Base-by-base conservation (phyloP, 768 basidiomycete species). In the Dacryopinax primogenitus region DNA sequence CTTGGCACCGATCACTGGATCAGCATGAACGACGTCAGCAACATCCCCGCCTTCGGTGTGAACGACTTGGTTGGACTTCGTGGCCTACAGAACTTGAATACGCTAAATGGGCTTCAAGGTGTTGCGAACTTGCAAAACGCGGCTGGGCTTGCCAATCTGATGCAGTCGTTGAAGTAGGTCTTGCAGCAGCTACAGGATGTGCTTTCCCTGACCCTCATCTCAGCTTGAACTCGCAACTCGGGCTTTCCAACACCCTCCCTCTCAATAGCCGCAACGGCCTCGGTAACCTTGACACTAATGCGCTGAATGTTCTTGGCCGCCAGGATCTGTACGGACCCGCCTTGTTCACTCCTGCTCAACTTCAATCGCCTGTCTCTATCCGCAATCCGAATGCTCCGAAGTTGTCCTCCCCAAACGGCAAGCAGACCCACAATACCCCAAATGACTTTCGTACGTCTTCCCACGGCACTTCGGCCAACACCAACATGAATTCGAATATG, bases 251-350 rank as follows among this genome's bases (percentile, higher is more conserved):
- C 30, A 23, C 23, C 3, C 26, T 58, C 13, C 51, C 51, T 13
- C 12, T 58, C 26, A 58, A 58, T 30, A 21, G 26, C 15, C 51
- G 51, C 30, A 32, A 32, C 15, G 51, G 13, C 13, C 51, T 58
- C 7, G 3, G 4, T 4, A 58, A 26, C 30, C 51, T 58, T 18
- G 51, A 58, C 30, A 6, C 26, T 3, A 58, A 58, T 21, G 51
- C 51, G 9, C 51, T 58, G 26, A 58, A 58, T 18, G 32, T 2
- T 6, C 26, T 58, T 30, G 23, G 26, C 18, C 51, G 51, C 32
- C 51, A 58, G 51, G 51, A 58, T 58, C 23, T 58, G 51, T 58
- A 58, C 26, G 51, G 51, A 4, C 51, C 51, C 51, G 51, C 51
- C 3, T 21, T 58, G 4, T 58, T 58, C 26, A 4, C 51, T 18